A percentile compares a stretch with the other conserved stretches of the same genome.
phyloP scores from a whole-genome alignment of 2,329 filamentous ascomycete genomes.

The Verticillium isaacii region DNA sequence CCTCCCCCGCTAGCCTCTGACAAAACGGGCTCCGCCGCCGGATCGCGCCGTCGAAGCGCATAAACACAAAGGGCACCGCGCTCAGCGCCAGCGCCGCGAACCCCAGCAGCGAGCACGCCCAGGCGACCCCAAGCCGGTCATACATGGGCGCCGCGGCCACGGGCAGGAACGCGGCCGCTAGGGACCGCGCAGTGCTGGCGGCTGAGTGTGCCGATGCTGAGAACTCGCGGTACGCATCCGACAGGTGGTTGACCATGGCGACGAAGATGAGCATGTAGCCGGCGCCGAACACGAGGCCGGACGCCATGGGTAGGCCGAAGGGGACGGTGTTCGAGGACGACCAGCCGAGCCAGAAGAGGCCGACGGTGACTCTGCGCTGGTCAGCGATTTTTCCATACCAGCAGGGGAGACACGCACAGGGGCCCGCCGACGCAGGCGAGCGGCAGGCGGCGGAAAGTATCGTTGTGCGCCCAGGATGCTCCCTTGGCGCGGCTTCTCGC shows the following conservation, averaged over 20 bases:
- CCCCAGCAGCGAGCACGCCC: constrained; percentile 48
- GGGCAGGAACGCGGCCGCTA: constrained; percentile 40
- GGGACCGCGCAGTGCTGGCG: constrained; percentile 10
- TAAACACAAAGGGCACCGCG: constrained; percentile 45
- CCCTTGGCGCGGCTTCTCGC: constrained; percentile 18
- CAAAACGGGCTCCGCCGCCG: not conserved
- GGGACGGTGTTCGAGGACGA: constrained; percentile 40
- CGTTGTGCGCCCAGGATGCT: constrained; percentile 22
- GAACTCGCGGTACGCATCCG: constrained; percentile 46
- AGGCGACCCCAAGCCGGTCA: constrained; percentile 36
- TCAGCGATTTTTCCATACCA: not conserved
- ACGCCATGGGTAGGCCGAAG: constrained; percentile 53
- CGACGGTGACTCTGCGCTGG: constrained; percentile 27
- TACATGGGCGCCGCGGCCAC: constrained; percentile 50
- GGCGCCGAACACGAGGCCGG: constrained; percentile 56
- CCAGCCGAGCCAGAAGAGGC: constrained; percentile 61
- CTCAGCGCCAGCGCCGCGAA: constrained; percentile 46
- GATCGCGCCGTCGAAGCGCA: constrained; percentile 38
- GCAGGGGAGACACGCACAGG: constrained; percentile 33
- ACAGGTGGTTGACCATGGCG: constrained; percentile 59
- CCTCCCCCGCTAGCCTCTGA: not conserved
- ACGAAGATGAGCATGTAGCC: constrained; percentile 62
- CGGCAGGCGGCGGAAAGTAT: constrained; percentile 30
- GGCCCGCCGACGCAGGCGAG: constrained; percentile 55
- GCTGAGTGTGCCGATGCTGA: constrained; percentile 28